Evolutionary conservation across 108 stramenopile genomes (phyloP).

Genomic region (Halocafeteria seosinensis): DNA sequence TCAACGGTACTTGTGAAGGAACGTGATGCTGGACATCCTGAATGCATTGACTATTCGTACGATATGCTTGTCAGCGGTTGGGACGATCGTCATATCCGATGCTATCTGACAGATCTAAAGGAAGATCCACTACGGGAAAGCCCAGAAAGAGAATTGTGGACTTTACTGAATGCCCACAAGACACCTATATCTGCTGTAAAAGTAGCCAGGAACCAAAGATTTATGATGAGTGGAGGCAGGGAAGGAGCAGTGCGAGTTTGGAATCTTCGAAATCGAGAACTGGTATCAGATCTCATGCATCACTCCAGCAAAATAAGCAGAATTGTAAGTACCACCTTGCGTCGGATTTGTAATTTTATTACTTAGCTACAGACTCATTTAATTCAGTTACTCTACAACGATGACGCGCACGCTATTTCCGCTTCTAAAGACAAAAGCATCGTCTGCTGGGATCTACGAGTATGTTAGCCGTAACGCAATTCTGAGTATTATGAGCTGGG

Average conservation of each 20-base stretch:
- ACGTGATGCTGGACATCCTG: slow-evolving; percentile 6
- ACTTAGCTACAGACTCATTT: too few relatives aligned
- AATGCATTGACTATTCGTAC: background rate
- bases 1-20: slow-evolving; percentile 16
- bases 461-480: too few relatives aligned
- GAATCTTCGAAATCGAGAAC: slow-evolving; percentile 39
- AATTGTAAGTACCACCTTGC: too few relatives aligned
- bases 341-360: too few relatives aligned
- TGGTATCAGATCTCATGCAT: slow-evolving; percentile 42
- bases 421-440: slow-evolving; percentile 22
- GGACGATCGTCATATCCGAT: slow-evolving; percentile 36
- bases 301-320: slow-evolving; percentile 24
- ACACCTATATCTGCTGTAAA: slow-evolving; percentile 33
- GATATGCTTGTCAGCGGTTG: slow-evolving; percentile 37
- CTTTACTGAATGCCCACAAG: slow-evolving; percentile 36
- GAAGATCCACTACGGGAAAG: too few relatives aligned
- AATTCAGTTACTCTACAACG: slow-evolving; percentile 25
- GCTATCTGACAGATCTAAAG: too few relatives aligned
- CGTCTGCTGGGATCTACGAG: slow-evolving; percentile 46
- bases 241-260: slow-evolving; percentile 45
- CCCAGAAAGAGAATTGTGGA: too few relatives aligned
- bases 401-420: slow-evolving; percentile 34
- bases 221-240: slow-evolving; percentile 31
- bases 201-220: slow-evolving; percentile 35
- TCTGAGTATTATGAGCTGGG: too few relatives aligned